Conservation (phyloP, 2,329 filamentous ascomycete genomes). For the Aspergillus intermedius region DNA sequence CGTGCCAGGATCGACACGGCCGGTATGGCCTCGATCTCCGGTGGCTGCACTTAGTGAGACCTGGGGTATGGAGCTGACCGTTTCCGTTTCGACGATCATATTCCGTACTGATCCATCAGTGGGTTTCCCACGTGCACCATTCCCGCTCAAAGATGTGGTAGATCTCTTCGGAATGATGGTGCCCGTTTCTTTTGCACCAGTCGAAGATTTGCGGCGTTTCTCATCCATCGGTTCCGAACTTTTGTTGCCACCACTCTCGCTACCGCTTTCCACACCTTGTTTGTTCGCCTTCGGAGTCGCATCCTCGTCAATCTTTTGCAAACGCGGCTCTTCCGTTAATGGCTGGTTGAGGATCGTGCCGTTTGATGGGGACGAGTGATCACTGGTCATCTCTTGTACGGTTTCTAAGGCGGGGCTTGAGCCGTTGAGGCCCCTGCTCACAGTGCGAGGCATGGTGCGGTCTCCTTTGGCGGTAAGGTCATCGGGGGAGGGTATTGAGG, state of each 20-base stretch:
- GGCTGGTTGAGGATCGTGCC: conserved; percentile 35
- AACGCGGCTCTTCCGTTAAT: conserved; percentile 30
- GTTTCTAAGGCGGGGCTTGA: conserved; percentile 69
- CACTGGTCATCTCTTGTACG: conserved; percentile 75
- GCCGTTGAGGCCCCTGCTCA: conserved; percentile 52
- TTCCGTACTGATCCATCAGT: conserved; percentile 71
- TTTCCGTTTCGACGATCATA: conserved; percentile 98
- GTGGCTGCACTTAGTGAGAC: conserved; percentile 61
- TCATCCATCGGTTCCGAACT: conserved; percentile 31
- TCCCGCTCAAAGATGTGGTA: conserved; percentile 54
- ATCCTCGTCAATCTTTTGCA: conserved; percentile 31
- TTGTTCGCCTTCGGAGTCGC: conserved; percentile 37
- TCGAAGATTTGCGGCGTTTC: conserved; percentile 27
- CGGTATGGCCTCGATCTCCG: conserved; percentile 51
- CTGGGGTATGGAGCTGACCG: conserved; percentile 84
- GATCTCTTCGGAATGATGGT: conserved; percentile 59
- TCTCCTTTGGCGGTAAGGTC: conserved; percentile 29
- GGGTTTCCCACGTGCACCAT: conserved; percentile 58
- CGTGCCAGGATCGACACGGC: conserved; percentile 61
- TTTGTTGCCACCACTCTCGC: conserved; percentile 44
- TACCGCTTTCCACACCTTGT: conserved; percentile 54
- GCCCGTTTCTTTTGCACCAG: conserved; percentile 42
- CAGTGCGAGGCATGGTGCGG: conserved; percentile 44
- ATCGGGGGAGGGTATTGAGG: conserved; percentile 17
- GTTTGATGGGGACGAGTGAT: conserved; percentile 60